Evolutionary conservation across 441 rosid species (phyloP), one percentile per base, ranked within the genome.

Genomic region (Croton laevigatus): DNA sequence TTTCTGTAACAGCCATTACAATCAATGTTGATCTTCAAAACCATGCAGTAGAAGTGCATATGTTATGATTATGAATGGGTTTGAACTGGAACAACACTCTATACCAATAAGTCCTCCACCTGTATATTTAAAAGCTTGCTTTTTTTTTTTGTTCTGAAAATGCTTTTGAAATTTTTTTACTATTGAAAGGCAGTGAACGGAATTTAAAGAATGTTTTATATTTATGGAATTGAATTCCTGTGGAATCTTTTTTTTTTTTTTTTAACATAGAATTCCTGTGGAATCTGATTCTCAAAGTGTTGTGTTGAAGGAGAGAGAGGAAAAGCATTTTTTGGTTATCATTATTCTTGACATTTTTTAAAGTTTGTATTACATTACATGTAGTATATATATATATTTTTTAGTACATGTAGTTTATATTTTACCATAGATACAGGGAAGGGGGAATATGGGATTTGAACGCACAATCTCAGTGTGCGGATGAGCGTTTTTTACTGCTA

Each of bases 11-110:
- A 83, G 1, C 86, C 87, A 37, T 81, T 73, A 81, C 89, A 82
- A 74, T 86, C 89, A 9, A 83, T 82, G 74, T 80, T 73, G 73
- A 83, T 82, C 79, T 81, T 81, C 83, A 86, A 72, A 44, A 86
- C 77, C 89, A 81, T 83, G 78, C 85, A 78, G 37, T 45, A 74
- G 40, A 76, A 78, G 74, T 74, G 81, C 82, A 79, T 2, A 42
- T 19, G n/a, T 51, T n/a, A n/a, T n/a, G n/a, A n/a, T n/a, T n/a
- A n/a, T n/a, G n/a, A n/a, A n/a, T n/a, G 22, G 57, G 57, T 53
- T 53, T 1, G 60, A 55, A 22, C 23, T 57, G 60, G 16, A 23
- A 22, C 4, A 27, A 27, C 32, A 27, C 32, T 1, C 32, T 27
- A 1, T 27, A 27, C 32, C 32, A 27, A 27, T 27, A 27, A 27